Conservation (phyloP, 169 alveolate species). For the Plasmodium reichenowi region DNA sequence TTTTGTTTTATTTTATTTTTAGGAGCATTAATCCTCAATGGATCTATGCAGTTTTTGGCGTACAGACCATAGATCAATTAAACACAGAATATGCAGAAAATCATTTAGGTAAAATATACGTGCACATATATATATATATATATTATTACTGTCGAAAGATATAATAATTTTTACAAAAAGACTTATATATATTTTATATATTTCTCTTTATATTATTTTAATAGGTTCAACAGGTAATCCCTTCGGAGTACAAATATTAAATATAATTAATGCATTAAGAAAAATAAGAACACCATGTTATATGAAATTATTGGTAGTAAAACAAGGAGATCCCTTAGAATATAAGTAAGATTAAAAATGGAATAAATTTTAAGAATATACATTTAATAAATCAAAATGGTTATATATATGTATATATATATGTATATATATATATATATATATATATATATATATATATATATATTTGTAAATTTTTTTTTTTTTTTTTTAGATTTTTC, state of each 20-base stretch:
- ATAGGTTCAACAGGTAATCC: constrained; percentile 78
- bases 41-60: constrained; percentile 88
- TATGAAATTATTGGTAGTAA: constrained; percentile 84
- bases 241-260: constrained; percentile 82
- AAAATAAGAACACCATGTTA: constrained; percentile 78
- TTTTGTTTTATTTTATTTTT: not conserved
- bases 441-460: constrained; percentile 1
- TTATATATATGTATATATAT: constrained; percentile 12
- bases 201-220: not conserved
- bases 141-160: not conserved
- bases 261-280: constrained; percentile 83
- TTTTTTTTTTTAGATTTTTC: constrained; percentile 72
- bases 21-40: constrained; percentile 86
- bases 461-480: not conserved
- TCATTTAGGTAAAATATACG: constrained; percentile 77
- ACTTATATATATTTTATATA: not conserved
- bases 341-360: constrained; percentile 57
- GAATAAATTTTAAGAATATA: not conserved
- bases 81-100: constrained; percentile 89
- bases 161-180: not conserved
- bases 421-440: constrained; percentile 8
- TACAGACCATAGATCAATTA: constrained; percentile 84
- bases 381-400: not conserved
- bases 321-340: constrained; percentile 88
- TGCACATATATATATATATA: not conserved